phyloP scores from a whole-genome alignment of 495 filamentous ascomycete species.

The Opeltia flavorubescens region DNA sequence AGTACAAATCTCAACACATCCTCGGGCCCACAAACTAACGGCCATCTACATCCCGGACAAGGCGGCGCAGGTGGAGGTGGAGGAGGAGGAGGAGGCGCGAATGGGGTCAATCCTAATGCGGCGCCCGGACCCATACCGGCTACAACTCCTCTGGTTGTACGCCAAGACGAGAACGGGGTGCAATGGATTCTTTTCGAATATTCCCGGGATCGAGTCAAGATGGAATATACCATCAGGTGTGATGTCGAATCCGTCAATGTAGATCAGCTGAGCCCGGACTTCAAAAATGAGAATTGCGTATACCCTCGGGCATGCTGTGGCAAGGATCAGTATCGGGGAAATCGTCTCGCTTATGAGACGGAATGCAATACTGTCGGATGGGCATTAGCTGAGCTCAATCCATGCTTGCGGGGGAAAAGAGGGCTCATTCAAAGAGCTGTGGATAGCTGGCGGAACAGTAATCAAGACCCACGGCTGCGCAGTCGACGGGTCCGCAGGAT shows the following conservation, averaged over 20 bases:
- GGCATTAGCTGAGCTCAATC: constrained; percentile 88
- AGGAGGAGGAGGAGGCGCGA: constrained; percentile 16
- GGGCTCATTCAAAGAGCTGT: constrained; percentile 94
- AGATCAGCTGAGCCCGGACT: constrained; percentile 68
- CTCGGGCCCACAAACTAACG: constrained; percentile 39
- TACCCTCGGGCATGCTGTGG: constrained; percentile 89
- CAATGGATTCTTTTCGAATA: constrained; percentile 99
- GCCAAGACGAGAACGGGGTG: constrained; percentile 91
- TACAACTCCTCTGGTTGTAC: constrained; percentile 85
- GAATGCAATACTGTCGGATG: constrained; percentile 98
- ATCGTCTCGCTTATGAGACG: constrained; percentile 88
- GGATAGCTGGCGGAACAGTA: constrained; percentile 98
- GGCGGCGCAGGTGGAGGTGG: constrained; percentile 24
- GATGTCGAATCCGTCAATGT: constrained; percentile 95
- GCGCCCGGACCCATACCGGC: constrained; percentile 98
- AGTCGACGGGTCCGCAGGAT: constrained; percentile 84
- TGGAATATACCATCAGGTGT: constrained; percentile 98
- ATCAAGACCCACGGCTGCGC: constrained; percentile 80
- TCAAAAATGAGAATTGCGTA: constrained; percentile 96
- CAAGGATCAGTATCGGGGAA: constrained; percentile 92
- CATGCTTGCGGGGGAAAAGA: constrained; percentile 77
- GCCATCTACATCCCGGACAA: constrained; percentile 31
- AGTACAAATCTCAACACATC: constrained; percentile 27
- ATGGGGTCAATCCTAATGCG: constrained; percentile 67
- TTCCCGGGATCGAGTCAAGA: constrained; percentile 93